Conservation (phyloP, 805 yeast genomes). For the Dipodascopsis tothii region DNA sequence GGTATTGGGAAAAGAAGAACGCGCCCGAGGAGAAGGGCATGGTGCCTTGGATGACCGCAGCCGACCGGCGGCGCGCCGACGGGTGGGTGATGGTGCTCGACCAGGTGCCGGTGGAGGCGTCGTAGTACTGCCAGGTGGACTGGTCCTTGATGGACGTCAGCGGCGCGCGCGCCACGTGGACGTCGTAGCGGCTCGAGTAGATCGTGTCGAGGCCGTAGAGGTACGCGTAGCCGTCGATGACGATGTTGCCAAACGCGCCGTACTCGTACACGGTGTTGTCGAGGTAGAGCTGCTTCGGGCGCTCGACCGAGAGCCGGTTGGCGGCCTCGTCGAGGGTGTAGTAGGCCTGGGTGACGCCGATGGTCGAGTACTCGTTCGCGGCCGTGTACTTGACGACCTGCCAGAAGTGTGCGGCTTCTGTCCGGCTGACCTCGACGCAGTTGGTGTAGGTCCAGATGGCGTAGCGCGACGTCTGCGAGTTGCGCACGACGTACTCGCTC, state of each 20-base stretch:
- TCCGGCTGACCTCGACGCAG: slow-evolving; percentile 10
- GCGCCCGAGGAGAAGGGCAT: slow-evolving; percentile 18
- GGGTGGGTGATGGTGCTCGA: slow-evolving; percentile 9
- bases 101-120: slow-evolving; percentile 7
- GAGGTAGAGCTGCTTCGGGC: slow-evolving; percentile 5
- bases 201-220: slow-evolving; percentile 13
- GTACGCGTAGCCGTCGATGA: slow-evolving; percentile 15
- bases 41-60: slow-evolving; percentile 12
- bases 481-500: slow-evolving; percentile 2
- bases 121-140: slow-evolving; percentile 10
- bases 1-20: slow-evolving; percentile 16
- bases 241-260: slow-evolving; percentile 18
- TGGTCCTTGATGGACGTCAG: background rate
- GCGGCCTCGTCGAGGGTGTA: slow-evolving; percentile 5
- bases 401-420: slow-evolving; percentile 12
- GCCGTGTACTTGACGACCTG: slow-evolving; percentile 5
- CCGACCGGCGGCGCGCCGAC: slow-evolving; percentile 13
- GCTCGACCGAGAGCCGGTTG: slow-evolving; percentile 6
- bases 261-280: slow-evolving; percentile 9
- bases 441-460: slow-evolving; percentile 19
- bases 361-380: background rate
- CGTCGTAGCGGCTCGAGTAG: slow-evolving; percentile 14
- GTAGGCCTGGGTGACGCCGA: slow-evolving; percentile 15
- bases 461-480: slow-evolving; percentile 3
- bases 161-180: slow-evolving; percentile 19